Evolutionary conservation across 2,329 filamentous ascomycete genomes (phyloP).

Genomic region (Cladosporium cucumerinum): DNA sequence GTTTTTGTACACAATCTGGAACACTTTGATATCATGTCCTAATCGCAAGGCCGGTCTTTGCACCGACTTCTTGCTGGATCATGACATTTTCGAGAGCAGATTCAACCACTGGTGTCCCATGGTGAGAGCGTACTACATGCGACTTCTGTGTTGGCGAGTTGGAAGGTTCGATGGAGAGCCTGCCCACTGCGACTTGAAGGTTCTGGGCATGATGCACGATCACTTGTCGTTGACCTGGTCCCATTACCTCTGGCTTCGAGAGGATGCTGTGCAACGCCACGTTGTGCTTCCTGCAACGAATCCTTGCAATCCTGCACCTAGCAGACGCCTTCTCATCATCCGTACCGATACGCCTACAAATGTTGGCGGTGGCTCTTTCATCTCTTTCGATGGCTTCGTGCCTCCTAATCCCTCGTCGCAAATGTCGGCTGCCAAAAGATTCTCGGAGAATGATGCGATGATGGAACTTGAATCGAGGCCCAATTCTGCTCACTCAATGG

Average conservation of each 20-base stretch:
- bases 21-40: constrained; percentile 63
- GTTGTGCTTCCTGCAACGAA: constrained; percentile 66
- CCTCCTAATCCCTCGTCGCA: constrained; percentile 31
- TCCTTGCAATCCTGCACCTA: constrained; percentile 80
- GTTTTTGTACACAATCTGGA: constrained; percentile 78
- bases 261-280: constrained; percentile 58
- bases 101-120: constrained; percentile 96
- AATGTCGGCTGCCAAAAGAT: constrained; percentile 17
- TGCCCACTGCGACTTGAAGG: constrained; percentile 43
- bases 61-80: constrained; percentile 69
- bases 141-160: constrained; percentile 83
- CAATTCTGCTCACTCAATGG: constrained; percentile 27
- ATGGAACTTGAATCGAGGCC: constrained; percentile 30
- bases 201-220: constrained; percentile 64
- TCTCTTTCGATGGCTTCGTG: constrained; percentile 62
- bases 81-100: constrained; percentile 71
- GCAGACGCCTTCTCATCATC: constrained; percentile 83
- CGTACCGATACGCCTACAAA: constrained; percentile 67
- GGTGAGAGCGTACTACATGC: constrained; percentile 91
- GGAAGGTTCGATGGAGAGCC: constrained; percentile 70
- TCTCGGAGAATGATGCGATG: constrained; percentile 16
- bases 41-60: constrained; percentile 68
- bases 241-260: constrained; percentile 72
- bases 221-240: constrained; percentile 72
- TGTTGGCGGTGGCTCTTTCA: constrained; percentile 48